Conservation (phyloP, 139 green algal species). For the Chlamydomonas urium region DNA sequence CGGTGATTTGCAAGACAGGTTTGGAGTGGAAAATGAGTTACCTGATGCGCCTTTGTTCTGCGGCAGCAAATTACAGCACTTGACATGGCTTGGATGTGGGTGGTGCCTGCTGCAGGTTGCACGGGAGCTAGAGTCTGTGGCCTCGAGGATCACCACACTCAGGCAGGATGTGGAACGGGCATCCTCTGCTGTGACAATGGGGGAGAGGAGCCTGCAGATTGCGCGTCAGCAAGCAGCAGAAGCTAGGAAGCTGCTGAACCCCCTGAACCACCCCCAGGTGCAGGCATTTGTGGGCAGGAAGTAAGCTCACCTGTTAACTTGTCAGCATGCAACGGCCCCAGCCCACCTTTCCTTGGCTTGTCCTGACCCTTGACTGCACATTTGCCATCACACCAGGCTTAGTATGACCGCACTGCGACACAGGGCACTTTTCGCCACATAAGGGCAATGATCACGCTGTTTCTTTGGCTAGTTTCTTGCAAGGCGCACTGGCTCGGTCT, state of each 20-base stretch:
- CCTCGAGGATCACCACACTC: not conserved
- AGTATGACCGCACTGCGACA: no score
- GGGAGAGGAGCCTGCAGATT: slow-evolving; percentile 10
- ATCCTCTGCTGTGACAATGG: not conserved
- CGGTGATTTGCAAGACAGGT: not conserved
- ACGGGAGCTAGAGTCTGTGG: not conserved
- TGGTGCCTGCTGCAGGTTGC: not conserved
- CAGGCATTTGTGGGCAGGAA: not conserved
- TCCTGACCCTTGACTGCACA: not conserved
- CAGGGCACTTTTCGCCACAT: no score
- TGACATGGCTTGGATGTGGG: not conserved
- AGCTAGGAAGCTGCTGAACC: slow-evolving; percentile 13
- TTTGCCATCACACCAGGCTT: no score
- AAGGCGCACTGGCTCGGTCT: not conserved
- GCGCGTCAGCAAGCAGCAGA: slow-evolving; percentile 7
- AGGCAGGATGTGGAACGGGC: not conserved
- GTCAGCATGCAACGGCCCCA: not conserved
- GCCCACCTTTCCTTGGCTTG: not conserved
- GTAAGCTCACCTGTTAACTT: not conserved
- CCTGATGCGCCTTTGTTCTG: not conserved
- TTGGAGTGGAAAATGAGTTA: not conserved
- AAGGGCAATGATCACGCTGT: not conserved
- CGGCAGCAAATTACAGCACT: not conserved
- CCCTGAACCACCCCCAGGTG: slow-evolving; percentile 19
- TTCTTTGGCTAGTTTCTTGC: not conserved